Evolutionary conservation across 2,329 filamentous ascomycete genomes (phyloP).

Genomic region (Onygenales sp.): DNA sequence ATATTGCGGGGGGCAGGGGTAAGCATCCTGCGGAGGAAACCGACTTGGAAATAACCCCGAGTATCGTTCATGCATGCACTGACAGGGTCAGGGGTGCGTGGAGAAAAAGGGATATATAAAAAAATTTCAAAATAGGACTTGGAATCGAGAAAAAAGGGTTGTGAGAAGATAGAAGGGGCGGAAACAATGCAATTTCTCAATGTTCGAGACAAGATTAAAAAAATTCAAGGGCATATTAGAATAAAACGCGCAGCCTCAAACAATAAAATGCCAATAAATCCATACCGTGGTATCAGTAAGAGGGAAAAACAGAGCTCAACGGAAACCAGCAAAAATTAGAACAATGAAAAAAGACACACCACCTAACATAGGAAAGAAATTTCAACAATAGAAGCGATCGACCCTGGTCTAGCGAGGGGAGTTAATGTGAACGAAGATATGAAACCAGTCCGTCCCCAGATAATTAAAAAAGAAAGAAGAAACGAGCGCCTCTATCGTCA

Average conservation of each 20-base stretch:
- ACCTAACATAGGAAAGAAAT: neutral
- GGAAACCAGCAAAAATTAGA: neutral
- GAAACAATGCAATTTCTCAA: neutral
- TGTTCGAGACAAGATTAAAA: neutral
- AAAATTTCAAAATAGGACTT: neutral
- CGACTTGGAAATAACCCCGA: neutral
- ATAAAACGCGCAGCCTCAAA: neutral
- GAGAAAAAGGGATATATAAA: neutral
- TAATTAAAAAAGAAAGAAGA: neutral
- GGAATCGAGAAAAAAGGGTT: neutral
- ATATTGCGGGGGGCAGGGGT: neutral
- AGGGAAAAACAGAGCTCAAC: neutral
- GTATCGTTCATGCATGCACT: neutral
- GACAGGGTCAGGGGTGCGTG: neutral
- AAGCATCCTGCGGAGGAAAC: neutral
- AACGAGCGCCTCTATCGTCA: constrained; percentile 10
- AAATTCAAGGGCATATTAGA: neutral
- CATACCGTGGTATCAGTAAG: constrained; percentile 4
- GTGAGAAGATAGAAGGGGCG: neutral
- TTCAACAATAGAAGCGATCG: constrained; percentile 1
- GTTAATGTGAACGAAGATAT: neutral
- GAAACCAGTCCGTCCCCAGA: neutral
- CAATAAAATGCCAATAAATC: constrained; percentile 3
- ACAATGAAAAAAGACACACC: neutral
- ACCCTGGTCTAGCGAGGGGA: constrained; percentile 12